Evolutionary conservation across 169 alveolate genomes (phyloP).

Genomic region (Eimeria necatrix): DNA sequence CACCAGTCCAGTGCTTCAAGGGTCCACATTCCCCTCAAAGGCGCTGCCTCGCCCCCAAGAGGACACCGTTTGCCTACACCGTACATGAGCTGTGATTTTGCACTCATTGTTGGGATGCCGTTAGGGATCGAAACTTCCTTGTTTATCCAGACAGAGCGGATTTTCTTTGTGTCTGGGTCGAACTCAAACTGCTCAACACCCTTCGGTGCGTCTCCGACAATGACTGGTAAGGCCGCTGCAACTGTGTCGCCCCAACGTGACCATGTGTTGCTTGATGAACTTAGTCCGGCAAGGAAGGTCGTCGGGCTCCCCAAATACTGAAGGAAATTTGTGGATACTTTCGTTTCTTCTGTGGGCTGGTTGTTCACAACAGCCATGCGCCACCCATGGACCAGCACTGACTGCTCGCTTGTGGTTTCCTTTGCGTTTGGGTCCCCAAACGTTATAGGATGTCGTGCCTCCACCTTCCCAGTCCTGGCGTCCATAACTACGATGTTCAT

Average conservation of each 20-base stretch:
- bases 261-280: slow-evolving; percentile 26
- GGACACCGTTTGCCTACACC: slow-evolving; percentile 83
- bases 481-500: slow-evolving; percentile 79
- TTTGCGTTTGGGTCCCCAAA: slow-evolving; percentile 78
- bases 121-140: slow-evolving; percentile 81
- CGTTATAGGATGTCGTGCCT: slow-evolving; percentile 77
- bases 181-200: slow-evolving; percentile 82
- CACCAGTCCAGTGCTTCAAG: slow-evolving; percentile 85
- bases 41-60: slow-evolving; percentile 80
- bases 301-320: slow-evolving; percentile 79
- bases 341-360: slow-evolving; percentile 76
- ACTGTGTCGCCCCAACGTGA: slow-evolving; percentile 62
- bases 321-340: slow-evolving; percentile 62
- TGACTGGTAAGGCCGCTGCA: slow-evolving; percentile 76
- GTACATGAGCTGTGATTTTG: slow-evolving; percentile 79
- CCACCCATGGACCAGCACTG: slow-evolving; percentile 83
- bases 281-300: slow-evolving; percentile 52
- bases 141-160: slow-evolving; percentile 79
- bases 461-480: slow-evolving; percentile 78
- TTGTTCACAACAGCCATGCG: slow-evolving; percentile 82
- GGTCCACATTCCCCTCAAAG: slow-evolving; percentile 83
- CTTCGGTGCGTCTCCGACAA: slow-evolving; percentile 83
- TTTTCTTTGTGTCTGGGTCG: slow-evolving; percentile 63
- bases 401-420: slow-evolving; percentile 79
- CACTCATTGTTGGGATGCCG: slow-evolving; percentile 83